Percentiles rank a stretch among this genome's conserved stretches.
phyloP scores from a whole-genome alignment of 805 yeast species.

The Candida hispaniensis region DNA sequence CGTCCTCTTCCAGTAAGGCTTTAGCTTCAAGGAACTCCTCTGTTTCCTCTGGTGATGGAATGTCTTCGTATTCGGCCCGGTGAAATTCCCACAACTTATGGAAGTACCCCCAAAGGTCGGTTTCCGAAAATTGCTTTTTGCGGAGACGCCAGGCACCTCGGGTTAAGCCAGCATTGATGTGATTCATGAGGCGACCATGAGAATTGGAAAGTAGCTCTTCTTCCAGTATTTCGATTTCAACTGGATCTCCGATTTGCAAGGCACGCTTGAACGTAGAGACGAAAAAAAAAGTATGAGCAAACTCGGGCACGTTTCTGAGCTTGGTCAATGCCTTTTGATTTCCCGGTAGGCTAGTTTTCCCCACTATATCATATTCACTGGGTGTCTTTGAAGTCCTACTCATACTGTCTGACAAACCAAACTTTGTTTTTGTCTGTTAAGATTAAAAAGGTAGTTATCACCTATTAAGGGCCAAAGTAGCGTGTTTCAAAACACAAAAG shows the following conservation, averaged over 20 bases:
- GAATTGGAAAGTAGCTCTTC: conserved; percentile 6
- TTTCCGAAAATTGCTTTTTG: conserved; percentile 2
- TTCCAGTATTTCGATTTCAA: conserved; percentile 9
- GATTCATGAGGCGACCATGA: conserved; percentile 1
- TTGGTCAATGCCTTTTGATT: neutral
- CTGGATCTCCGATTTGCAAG: conserved; percentile 4
- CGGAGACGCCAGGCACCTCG: conserved; percentile 1
- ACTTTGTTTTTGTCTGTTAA: too few relatives aligned
- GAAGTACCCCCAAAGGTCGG: conserved; percentile 4
- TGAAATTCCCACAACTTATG: neutral
- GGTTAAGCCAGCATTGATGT: conserved; percentile 5
- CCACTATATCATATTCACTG: too few relatives aligned
- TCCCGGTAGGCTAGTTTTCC: too few relatives aligned
- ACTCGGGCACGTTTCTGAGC: conserved; percentile 3
- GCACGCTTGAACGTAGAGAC: conserved; percentile 7
- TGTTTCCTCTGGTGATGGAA: too few relatives aligned
- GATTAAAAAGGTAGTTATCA: too few relatives aligned
- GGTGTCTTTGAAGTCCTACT: too few relatives aligned
- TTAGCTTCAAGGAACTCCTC: too few relatives aligned
- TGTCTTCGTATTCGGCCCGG: conserved; percentile 9
- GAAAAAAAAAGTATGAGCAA: conserved; percentile 3
- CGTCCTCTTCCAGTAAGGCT: too few relatives aligned
- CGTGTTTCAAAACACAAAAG: too few relatives aligned
- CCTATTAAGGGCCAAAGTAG: too few relatives aligned
- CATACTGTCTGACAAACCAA: too few relatives aligned